phyloP scores from a whole-genome alignment of 495 filamentous ascomycete species.

The Aspergillus cavernicola region DNA sequence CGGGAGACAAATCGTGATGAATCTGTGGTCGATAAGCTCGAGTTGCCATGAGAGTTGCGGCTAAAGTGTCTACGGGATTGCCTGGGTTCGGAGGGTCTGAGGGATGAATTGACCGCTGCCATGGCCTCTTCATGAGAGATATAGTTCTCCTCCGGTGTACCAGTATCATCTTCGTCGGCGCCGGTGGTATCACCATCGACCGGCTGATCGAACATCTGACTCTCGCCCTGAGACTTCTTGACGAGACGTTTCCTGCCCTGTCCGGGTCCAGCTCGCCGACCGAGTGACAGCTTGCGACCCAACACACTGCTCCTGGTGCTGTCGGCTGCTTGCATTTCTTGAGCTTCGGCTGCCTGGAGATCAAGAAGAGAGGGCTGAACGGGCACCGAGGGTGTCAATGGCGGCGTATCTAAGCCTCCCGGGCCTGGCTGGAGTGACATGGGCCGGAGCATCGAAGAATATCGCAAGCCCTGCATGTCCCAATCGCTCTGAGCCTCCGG shows the following conservation, averaged over 20 bases:
- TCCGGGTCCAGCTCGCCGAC: not conserved
- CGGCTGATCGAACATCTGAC: not conserved
- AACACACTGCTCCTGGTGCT: too few species aligned
- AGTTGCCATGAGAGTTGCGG: too few species aligned
- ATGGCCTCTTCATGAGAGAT: not conserved
- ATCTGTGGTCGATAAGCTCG: slow-evolving; percentile 3
- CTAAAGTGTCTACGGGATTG: too few species aligned
- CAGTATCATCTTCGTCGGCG: not conserved
- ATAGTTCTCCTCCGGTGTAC: not conserved
- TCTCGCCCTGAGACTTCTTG: not conserved
- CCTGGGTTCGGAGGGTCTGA: too few species aligned
- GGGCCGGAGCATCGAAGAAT: not conserved
- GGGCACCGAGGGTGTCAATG: too few species aligned
- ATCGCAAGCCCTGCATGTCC: not conserved
- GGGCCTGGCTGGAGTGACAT: not conserved
- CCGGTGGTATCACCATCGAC: not conserved
- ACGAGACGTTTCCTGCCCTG: not conserved
- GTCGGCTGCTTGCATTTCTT: too few species aligned
- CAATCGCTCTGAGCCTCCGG: not conserved
- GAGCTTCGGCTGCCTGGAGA: too few species aligned
- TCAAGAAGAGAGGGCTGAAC: too few species aligned
- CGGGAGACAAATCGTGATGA: not conserved
- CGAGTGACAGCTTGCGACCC: too few species aligned
- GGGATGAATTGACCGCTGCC: not conserved
- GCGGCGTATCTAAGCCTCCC: too few species aligned